Evolutionary conservation across 2,329 filamentous ascomycete genomes (phyloP), one percentile per base, ranked within the genome.

Genomic region (Xylaria sp.): DNA sequence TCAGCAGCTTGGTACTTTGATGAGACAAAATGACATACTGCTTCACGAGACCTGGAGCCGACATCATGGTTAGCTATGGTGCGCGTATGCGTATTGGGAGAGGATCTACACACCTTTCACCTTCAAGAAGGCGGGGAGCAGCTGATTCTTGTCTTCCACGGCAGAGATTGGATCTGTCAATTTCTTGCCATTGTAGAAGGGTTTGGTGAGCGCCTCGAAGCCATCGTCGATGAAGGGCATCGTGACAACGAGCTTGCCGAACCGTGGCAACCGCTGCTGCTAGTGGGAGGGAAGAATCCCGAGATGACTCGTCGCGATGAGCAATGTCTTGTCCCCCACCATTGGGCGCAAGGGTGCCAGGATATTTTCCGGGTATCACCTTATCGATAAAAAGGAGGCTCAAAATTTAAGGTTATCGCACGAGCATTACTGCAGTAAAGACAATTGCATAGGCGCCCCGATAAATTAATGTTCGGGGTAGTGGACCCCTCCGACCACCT

Each of bases 51-150:
- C 70, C 70, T 72, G 36, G 42, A 44, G 33, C 7, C 42, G 23
- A 28, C n/a, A 48, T 20, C 2, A 20, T 51, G 13, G 42, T 72
- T 69, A 72, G 66, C 26, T 38, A 56, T 36, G 13, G 26, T 28
- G 46, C 11, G 42, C 48, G 60, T 58, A 48, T 10, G 3, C 44
- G 51, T 61, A 56, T 56, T 66, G 26, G 69, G 6, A 44, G 63
- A 66, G 68, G 62, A 63, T 51, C 53, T 54, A 75, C 82, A 74
- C 74, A 87, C 88, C 94, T 82, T 99, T 99, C 76, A 97, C 94
- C 81, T 97, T 97, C 67, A 99, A 84, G 80, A 99, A 99, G n/a
- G 96, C 96, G 0, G 96, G 97, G 33, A 99, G 83, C 49, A 99
- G 86, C 79, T 98, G 97, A 89, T 95, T 97, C 85, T 99, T 99